Percentiles rank a stretch among this genome's conserved stretches.
These are phyloP conservation scores for Porogramme epimiltina DNA, from an alignment of 1,284 basidiomycete genomes.

Conservation along the genomic window DNA sequence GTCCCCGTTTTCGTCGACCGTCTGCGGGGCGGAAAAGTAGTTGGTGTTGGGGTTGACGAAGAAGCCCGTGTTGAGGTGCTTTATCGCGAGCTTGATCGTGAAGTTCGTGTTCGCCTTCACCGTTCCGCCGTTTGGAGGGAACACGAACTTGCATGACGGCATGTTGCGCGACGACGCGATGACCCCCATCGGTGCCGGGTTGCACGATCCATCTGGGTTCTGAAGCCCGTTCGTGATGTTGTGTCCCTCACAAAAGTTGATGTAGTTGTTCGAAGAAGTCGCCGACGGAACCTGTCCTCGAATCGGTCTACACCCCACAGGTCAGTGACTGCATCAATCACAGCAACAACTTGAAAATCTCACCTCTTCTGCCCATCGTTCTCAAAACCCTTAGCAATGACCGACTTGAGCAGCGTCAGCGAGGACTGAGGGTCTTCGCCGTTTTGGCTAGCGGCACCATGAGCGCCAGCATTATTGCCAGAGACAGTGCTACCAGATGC, in stretches of 20 bases:
- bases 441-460: background rate
- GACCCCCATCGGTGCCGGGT: slow-evolving; percentile 41
- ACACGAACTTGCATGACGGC: slow-evolving; percentile 51
- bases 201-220: slow-evolving; percentile 29
- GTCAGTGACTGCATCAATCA: background rate
- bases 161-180: slow-evolving; percentile 46
- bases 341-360: slow-evolving; percentile 22
- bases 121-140: slow-evolving; percentile 44
- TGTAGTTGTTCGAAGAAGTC: slow-evolving; percentile 54
- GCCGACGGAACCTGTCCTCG: slow-evolving; percentile 49
- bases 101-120: slow-evolving; percentile 47
- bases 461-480: slow-evolving; percentile 8
- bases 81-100: slow-evolving; percentile 49
- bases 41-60: slow-evolving; percentile 56
- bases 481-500: slow-evolving; percentile 17
- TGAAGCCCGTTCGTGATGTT: slow-evolving; percentile 30
- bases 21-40: slow-evolving; percentile 59
- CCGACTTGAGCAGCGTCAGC: slow-evolving; percentile 24
- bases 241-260: slow-evolving; percentile 48
- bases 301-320: slow-evolving; percentile 24
- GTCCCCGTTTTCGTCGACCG: slow-evolving; percentile 52
- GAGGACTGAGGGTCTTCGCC: slow-evolving; percentile 32
- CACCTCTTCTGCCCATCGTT: slow-evolving; percentile 43
- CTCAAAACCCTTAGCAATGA: slow-evolving; percentile 28
- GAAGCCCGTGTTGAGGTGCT: slow-evolving; percentile 49